Base-by-base conservation (phyloP, 1,284 basidiomycete genomes). In the Thelephora terrestris region DNA sequence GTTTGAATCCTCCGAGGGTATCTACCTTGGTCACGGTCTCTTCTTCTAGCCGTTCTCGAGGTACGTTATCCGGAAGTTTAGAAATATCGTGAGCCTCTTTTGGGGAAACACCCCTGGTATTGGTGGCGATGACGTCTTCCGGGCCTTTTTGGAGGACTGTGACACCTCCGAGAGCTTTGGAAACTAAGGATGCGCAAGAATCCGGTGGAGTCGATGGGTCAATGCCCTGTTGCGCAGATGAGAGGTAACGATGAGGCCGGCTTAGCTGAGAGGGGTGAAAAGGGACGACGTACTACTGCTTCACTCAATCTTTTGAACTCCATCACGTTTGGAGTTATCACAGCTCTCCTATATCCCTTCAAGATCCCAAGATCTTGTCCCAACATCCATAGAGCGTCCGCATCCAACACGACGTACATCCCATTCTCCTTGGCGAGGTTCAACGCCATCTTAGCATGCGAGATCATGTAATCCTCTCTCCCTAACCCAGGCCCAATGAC, bases 401-500 rank as follows among this genome's bases (percentile, higher is more conserved):
- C 95, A 59, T 99, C 95, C 16, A 99, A 72, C 3, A 98, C 92
- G 47, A 97, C 70, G 61, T 86, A 95, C 78, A 95, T 85, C 46
- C 83, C 80, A 46, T 61, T 61, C 49, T 67, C 64, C 52, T 67
- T 69, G 10, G 69, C 69, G 29, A 71, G 57, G 37, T 55, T 55
- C 10, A 87, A 62, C 1, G 85, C 83, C 34, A 76, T 60, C 49
- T 71, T 73, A 1, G 85, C 84, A 52, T 74, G 91, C 2, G 64
- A 66, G 61, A 93, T 91, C 91, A 98, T 98, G 67, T 91, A 90
- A 2, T 77, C 68, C 57, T 92, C 89, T 0, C 95, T 78, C 0
- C 93, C 93, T 0, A 97, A 76, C 1, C 95, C 95, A 0, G 95
- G 95, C 0, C 95, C 95, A 32, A 99, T 78, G 17, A 99, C 76